These are phyloP conservation scores for Mrakia frigida DNA, from an alignment of 768 basidiomycete genomes.

Conservation along the genomic window DNA sequence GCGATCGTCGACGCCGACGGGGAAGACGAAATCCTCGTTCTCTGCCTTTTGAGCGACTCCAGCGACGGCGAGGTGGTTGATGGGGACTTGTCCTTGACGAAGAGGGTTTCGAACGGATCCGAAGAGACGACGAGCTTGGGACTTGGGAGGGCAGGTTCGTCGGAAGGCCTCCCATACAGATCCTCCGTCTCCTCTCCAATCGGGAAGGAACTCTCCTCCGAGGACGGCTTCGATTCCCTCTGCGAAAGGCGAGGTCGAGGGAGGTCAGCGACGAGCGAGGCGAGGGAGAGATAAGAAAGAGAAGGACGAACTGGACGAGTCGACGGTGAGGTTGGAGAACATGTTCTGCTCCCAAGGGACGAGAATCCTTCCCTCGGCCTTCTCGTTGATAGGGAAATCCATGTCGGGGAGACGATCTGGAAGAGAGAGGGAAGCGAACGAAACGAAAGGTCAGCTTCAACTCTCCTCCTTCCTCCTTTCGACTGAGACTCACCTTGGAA, in stretches of 20 bases:
- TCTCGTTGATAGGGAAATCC: constrained; percentile 89
- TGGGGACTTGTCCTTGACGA: constrained; percentile 44
- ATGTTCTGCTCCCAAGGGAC: constrained; percentile 84
- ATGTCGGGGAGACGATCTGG: constrained; percentile 73
- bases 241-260: constrained; percentile 32
- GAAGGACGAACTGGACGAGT: constrained; percentile 42
- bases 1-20: constrained; percentile 55
- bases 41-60: constrained; percentile 45
- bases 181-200: constrained; percentile 76
- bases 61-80: constrained; percentile 41
- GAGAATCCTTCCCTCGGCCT: constrained; percentile 86
- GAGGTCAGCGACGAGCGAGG: not conserved
- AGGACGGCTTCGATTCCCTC: constrained; percentile 57
- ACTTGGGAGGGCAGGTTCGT: constrained; percentile 75
- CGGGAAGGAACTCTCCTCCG: constrained; percentile 63
- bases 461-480: constrained; percentile 50
- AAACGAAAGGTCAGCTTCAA: constrained; percentile 22
- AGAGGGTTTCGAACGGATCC: constrained; percentile 58
- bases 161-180: constrained; percentile 90
- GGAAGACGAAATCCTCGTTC: constrained; percentile 61
- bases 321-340: constrained; percentile 64
- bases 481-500: constrained; percentile 48
- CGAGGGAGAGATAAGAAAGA: not conserved
- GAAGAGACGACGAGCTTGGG: constrained; percentile 75
- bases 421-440: not conserved